A percentile compares a stretch with the other conserved stretches of the same genome.
Evolutionary conservation across 805 yeast genomes (phyloP).

Genomic region (Ogataea thermomethanolica): DNA sequence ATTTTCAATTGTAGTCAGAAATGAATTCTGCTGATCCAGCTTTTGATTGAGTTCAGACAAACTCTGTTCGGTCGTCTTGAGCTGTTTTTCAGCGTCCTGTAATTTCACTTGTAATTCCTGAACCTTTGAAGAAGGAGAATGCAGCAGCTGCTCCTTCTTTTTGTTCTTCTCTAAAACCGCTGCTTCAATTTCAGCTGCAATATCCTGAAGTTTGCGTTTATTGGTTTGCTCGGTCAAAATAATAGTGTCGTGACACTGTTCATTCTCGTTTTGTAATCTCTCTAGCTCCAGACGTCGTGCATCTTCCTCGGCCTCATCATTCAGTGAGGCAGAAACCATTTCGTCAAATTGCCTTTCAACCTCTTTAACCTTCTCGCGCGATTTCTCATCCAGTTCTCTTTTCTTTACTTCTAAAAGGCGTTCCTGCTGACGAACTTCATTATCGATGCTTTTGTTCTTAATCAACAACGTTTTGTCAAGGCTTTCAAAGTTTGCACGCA

Average conservation of each 20-base stretch:
- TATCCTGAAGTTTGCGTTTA: slow-evolving; percentile 9
- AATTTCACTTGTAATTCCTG: slow-evolving; percentile 1
- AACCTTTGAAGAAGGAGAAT: slow-evolving; percentile 11
- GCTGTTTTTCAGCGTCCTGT: not conserved
- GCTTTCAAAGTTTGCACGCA: slow-evolving; percentile 14
- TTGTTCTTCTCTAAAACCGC: slow-evolving; percentile 1
- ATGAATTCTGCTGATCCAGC: slow-evolving; percentile 5
- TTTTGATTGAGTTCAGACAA: not conserved
- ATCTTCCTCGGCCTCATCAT: slow-evolving; percentile 32
- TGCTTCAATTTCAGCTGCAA: slow-evolving; percentile 2
- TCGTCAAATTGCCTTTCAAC: slow-evolving; percentile 19
- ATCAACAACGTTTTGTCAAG: slow-evolving; percentile 20
- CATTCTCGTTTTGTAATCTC: slow-evolving; percentile 27
- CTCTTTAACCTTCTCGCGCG: slow-evolving; percentile 18
- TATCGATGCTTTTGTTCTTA: slow-evolving; percentile 17
- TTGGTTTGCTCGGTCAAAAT: slow-evolving; percentile 11
- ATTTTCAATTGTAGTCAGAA: slow-evolving; percentile 1
- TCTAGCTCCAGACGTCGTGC: slow-evolving; percentile 26
- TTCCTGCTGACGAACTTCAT: slow-evolving; percentile 27
- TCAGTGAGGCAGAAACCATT: slow-evolving; percentile 23
- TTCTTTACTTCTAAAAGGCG: slow-evolving; percentile 32
- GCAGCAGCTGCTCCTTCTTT: slow-evolving; percentile 3
- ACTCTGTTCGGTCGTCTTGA: slow-evolving; percentile 1
- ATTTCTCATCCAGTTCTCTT: slow-evolving; percentile 26
- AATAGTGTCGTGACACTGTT: slow-evolving; percentile 24